Conservation (phyloP, 2,329 filamentous ascomycete genomes). For the Fusarium graminum region DNA sequence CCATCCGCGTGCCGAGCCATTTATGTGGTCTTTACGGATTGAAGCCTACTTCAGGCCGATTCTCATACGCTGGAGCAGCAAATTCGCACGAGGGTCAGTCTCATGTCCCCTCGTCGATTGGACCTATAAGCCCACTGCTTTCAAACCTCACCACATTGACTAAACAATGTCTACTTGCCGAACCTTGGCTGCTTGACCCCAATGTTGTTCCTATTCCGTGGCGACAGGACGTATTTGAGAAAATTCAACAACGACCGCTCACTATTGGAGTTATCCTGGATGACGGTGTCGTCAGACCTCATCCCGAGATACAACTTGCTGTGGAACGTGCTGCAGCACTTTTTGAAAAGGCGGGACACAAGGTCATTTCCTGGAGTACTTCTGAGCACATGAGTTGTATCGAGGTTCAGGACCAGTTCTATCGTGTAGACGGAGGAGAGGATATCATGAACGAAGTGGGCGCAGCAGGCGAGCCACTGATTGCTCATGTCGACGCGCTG, state of each 20-base stretch:
- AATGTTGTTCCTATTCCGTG: background rate
- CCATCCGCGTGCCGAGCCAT: conserved; percentile 5
- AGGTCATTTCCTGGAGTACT: background rate
- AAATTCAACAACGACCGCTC: background rate
- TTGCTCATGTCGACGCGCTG: background rate
- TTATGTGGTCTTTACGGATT: background rate
- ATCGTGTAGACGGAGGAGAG: conserved; percentile 1
- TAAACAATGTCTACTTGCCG: background rate
- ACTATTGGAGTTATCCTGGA: background rate
- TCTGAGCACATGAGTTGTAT: background rate
- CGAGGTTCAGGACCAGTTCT: conserved; percentile 2
- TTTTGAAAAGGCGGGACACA: background rate
- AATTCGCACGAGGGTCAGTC: conserved; percentile 4
- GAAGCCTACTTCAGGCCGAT: conserved; percentile 1
- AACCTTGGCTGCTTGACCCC: background rate
- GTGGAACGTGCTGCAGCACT: background rate
- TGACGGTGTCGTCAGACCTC: background rate
- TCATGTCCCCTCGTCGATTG: conserved; percentile 4
- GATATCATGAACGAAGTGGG: conserved; percentile 8
- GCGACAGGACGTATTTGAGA: background rate
- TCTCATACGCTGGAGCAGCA: background rate
- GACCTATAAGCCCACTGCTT: background rate
- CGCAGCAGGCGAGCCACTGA: conserved; percentile 2
- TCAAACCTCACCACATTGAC: background rate
- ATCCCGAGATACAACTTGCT: conserved; percentile 2